Conservation (phyloP, 1,139 yeast species). For the Sugiyamaella neomexicana region DNA sequence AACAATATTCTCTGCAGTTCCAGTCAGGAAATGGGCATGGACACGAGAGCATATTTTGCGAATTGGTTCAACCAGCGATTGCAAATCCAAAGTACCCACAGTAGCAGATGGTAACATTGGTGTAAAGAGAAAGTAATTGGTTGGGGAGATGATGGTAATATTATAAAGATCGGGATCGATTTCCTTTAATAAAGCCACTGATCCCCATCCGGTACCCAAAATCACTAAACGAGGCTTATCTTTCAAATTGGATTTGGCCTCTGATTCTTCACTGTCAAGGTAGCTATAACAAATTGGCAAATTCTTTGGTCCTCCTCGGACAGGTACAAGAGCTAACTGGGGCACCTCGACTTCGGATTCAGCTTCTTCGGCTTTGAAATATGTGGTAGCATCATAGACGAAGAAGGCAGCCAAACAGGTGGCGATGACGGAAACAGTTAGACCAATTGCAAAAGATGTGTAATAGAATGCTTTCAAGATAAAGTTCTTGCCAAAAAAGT, state of each 20-base stretch:
- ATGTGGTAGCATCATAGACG: constrained; percentile 63
- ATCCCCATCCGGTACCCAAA: constrained; percentile 64
- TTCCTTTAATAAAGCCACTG: constrained; percentile 42
- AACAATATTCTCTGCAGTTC: constrained; percentile 54
- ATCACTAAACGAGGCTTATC: constrained; percentile 55
- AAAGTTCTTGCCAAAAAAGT: constrained; percentile 13
- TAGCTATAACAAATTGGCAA: constrained; percentile 55
- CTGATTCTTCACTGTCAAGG: constrained; percentile 55
- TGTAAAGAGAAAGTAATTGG: constrained; percentile 59
- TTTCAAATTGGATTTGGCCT: constrained; percentile 43
- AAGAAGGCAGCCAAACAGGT: constrained; percentile 47
- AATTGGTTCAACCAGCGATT: constrained; percentile 59
- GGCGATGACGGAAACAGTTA: constrained; percentile 25
- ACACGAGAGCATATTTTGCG: constrained; percentile 50
- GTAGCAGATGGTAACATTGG: constrained; percentile 63
- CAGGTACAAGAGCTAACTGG: constrained; percentile 52
- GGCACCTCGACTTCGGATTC: constrained; percentile 46
- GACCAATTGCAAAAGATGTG: constrained; percentile 28
- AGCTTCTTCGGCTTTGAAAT: constrained; percentile 41
- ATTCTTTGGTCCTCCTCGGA: constrained; percentile 66
- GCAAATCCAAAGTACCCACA: constrained; percentile 54
- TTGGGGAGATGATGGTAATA: constrained; percentile 61
- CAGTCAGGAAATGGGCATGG: constrained; percentile 59
- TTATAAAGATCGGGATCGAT: constrained; percentile 53
- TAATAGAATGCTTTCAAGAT: constrained; percentile 25